Base-by-base conservation (phyloP, 2,329 filamentous ascomycete genomes). In the Alternaria ventricosa region DNA sequence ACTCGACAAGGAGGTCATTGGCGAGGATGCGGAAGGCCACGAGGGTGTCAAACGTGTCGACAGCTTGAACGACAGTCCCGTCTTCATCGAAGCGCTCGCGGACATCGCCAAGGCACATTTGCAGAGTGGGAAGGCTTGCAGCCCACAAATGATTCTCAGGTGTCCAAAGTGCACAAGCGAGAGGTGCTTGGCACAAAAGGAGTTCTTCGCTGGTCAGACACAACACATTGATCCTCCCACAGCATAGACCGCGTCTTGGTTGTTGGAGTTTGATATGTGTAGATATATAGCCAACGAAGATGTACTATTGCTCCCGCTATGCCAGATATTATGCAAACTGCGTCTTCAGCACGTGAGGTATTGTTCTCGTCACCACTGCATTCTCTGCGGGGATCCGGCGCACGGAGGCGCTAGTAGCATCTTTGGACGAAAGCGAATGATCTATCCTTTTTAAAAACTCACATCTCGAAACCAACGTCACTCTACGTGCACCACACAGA, bases 151-250 rank as follows among this genome's bases (percentile, higher is more conserved):
- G 92, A 89, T 89, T 9, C 82, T 99, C 71, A 89, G 96, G 72
- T 99, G 96, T 82, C 96, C 96, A 2, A 94, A 92, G 6, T 99
- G 96, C 83, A 94, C 89, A 81, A 98, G 92, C 77, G 93, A 96
- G 75, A 88, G 90, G 72, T 99, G 96, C 81, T 81, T 90, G 58
- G 93, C 94, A 81, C 90, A 89, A 56, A 90, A 90, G 82, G 85
- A 87, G 74, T 91, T 90, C 79, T 91, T 91, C 74, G 84, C 84
- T 4, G 82, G 83, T 12, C 78, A 80, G 63, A 53, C 77, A 79
- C 68, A 76, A 65, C 66, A 68, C n/a, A 58, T 69, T 15, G 58
- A 62, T 7, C 60, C 60, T 44, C 55, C 60, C 18, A n/a, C 43
- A 30, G 43, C 60, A 30, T 62, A 70, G 25, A 45, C 61, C 36